These are phyloP conservation scores for Solanum peruvianum DNA, from an alignment of 257 asterid genomes.

Conservation along the genomic window DNA sequence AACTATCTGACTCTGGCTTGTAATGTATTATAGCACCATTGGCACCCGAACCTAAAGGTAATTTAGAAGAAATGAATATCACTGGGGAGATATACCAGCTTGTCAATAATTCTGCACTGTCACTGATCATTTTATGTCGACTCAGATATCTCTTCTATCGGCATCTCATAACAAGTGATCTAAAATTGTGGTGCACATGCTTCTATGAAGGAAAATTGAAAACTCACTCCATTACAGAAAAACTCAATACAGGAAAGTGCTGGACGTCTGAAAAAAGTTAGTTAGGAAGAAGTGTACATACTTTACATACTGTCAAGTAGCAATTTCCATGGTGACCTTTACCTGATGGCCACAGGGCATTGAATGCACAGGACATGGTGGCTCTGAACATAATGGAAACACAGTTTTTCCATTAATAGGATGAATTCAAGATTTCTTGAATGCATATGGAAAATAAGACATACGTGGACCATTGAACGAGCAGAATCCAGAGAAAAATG, in stretches of 20 bases:
- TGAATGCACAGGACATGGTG: background rate
- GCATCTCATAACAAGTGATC: background rate
- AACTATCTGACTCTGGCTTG: conserved; percentile 67
- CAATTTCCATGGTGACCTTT: background rate
- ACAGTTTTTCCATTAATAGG: background rate
- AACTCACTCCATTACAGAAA: background rate
- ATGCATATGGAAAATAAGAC: background rate
- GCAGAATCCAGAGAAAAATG: background rate
- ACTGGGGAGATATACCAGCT: background rate
- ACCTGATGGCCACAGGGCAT: background rate
- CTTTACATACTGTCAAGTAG: background rate
- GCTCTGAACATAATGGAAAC: background rate
- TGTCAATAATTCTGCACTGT: background rate
- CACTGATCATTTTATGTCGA: background rate
- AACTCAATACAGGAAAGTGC: background rate
- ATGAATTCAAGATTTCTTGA: background rate
- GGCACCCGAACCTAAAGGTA: conserved; percentile 76
- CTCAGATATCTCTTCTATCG: background rate
- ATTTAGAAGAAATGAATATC: background rate
- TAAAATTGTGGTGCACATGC: background rate
- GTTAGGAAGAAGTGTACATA: background rate
- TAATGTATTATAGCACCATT: conserved; percentile 97
- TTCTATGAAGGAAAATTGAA: background rate
- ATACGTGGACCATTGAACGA: background rate
- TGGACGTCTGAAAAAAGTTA: background rate